phyloP scores from a whole-genome alignment of 805 yeast species.

The Saturnispora hagleri region DNA sequence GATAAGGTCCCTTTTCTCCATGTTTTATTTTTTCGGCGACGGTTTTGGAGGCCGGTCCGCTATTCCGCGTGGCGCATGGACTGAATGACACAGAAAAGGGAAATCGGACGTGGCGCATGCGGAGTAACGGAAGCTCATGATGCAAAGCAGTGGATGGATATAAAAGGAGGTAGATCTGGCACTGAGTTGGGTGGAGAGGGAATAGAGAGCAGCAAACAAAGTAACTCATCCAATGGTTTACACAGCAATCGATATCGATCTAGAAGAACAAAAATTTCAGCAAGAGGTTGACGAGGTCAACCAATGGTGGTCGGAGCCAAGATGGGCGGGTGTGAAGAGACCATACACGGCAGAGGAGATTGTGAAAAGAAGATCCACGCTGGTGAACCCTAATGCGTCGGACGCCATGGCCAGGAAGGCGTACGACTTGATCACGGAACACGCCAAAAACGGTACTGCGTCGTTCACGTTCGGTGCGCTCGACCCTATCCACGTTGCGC shows the following conservation, averaged over 20 bases:
- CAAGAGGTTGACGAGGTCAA: slow-evolving; percentile 64
- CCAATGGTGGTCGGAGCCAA: slow-evolving; percentile 89
- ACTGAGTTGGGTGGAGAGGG: not conserved
- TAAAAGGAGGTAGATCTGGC: slow-evolving; percentile 1
- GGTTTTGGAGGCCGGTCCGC: not conserved
- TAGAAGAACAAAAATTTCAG: slow-evolving; percentile 58
- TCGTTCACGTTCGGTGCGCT: slow-evolving; percentile 92
- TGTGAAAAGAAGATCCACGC: slow-evolving; percentile 77
- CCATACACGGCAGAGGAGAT: slow-evolving; percentile 83
- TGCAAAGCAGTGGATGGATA: not conserved
- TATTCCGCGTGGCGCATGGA: slow-evolving; percentile 1
- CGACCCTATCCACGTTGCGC: slow-evolving; percentile 92
- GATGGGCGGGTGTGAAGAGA: slow-evolving; percentile 85
- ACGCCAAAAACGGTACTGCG: slow-evolving; percentile 60
- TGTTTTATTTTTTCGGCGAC: not conserved
- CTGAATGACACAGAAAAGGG: not conserved
- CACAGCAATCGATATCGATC: slow-evolving; percentile 47
- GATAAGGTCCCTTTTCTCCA: not conserved
- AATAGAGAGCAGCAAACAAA: not conserved
- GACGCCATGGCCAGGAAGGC: slow-evolving; percentile 75
- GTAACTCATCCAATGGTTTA: slow-evolving; percentile 31
- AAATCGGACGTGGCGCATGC: slow-evolving; percentile 6
- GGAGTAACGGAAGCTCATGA: slow-evolving; percentile 9
- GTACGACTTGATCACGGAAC: slow-evolving; percentile 59
- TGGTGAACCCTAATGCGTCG: slow-evolving; percentile 70